Conservation (phyloP, 352 stramenopile genomes). For the Aphanomyces stellatus region DNA sequence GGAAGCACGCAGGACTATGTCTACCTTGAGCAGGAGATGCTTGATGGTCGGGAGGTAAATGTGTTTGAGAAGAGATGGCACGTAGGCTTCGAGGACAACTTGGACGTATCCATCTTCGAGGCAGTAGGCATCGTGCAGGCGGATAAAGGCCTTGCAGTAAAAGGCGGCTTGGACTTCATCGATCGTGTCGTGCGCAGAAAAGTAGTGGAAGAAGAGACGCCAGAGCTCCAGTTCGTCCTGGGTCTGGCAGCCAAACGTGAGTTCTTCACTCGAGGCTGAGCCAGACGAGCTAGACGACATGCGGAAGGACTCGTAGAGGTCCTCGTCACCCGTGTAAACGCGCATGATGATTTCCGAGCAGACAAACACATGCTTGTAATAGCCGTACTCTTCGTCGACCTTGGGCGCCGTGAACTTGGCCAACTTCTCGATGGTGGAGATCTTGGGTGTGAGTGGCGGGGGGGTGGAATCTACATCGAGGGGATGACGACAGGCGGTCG, state of each 20-base stretch:
- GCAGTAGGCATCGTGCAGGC: conserved; percentile 78
- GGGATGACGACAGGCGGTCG: neutral
- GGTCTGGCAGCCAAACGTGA: conserved; percentile 76
- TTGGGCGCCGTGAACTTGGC: conserved; percentile 28
- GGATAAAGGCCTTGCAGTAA: conserved; percentile 81
- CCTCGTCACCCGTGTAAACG: conserved; percentile 80
- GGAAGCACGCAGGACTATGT: neutral
- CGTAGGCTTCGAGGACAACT: conserved; percentile 70
- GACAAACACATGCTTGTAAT: conserved; percentile 84
- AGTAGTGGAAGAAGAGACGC: conserved; percentile 76
- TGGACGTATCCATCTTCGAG: conserved; percentile 78
- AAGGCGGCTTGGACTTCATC: conserved; percentile 84
- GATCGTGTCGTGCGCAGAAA: conserved; percentile 59
- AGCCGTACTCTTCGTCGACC: conserved; percentile 81
- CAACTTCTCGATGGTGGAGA: neutral
- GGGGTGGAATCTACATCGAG: conserved; percentile 12
- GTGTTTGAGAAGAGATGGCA: conserved; percentile 69
- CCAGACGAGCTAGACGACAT: conserved; percentile 67
- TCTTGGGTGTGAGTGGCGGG: conserved; percentile 6
- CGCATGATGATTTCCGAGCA: conserved; percentile 89
- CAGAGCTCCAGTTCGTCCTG: conserved; percentile 63
- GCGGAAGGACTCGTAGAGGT: conserved; percentile 78
- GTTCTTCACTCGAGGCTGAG: conserved; percentile 38
- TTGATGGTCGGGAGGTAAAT: conserved; percentile 86
- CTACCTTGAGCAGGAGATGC: conserved; percentile 74